Evolutionary conservation across 306 rosid genomes (phyloP).

Genomic region (Rosa multiflora): DNA sequence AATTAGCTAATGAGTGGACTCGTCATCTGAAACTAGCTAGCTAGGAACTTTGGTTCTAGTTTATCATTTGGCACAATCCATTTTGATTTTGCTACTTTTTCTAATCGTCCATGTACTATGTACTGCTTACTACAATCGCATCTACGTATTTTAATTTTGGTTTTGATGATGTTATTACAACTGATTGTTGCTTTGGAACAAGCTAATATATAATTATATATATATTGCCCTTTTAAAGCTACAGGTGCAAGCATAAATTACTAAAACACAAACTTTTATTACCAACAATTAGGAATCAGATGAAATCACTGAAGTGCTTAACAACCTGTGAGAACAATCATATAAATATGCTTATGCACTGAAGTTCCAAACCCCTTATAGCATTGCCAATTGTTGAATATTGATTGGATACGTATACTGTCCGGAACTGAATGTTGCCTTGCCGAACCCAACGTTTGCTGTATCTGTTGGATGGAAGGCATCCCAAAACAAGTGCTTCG

Average conservation of each 20-base stretch:
- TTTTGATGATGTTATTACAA: background rate
- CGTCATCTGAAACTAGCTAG: background rate
- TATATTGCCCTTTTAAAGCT: background rate
- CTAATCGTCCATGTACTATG: background rate
- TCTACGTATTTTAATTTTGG: background rate
- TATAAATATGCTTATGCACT: background rate
- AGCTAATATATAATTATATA: background rate
- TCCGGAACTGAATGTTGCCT: slow-evolving; percentile 43
- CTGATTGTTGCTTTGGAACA: background rate
- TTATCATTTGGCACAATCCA: background rate
- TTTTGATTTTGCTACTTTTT: background rate
- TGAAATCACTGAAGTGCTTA: background rate
- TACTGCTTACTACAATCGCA: background rate
- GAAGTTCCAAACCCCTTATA: slow-evolving; percentile 23
- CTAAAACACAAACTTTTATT: background rate
- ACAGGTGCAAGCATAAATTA: background rate
- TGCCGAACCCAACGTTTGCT: slow-evolving; percentile 64
- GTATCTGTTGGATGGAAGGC: slow-evolving; percentile 86
- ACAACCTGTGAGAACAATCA: background rate
- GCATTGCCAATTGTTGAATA: slow-evolving; percentile 67
- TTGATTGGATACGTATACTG: slow-evolving; percentile 69
- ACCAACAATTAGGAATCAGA: background rate
- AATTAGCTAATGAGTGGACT: background rate
- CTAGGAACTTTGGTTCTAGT: background rate
- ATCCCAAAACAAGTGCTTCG: slow-evolving; percentile 81